Evolutionary conservation across 2,329 filamentous ascomycete genomes (phyloP), one percentile per base, ranked within the genome.

Genomic region (Annulohypoxylon truncatum): DNA sequence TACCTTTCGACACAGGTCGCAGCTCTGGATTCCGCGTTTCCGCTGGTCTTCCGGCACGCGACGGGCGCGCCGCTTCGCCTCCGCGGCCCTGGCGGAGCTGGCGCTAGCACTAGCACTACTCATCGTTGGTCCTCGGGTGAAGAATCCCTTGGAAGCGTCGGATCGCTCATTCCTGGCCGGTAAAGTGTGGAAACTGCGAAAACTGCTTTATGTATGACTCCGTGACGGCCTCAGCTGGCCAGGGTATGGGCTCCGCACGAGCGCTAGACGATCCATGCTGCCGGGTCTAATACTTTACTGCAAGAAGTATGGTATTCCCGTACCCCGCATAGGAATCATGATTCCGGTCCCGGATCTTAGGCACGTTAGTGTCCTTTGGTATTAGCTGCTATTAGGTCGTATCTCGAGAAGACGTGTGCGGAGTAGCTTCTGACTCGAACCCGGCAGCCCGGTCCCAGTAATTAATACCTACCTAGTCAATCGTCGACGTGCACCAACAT

Each of bases 1-100:
- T 68, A 75, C 77, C 73, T 77, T 78, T 29, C 75, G 71, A 67
- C 77, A 80, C 13, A 77, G 73, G 62, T 79, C 78, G 58, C 79
- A 79, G 57, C 77, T 79, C 53, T 78, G 77, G 3, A 74, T 73
- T 31, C 75, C 76, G 26, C 78, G 71, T 59, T 80, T 79, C 46
- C 77, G 73, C 33, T 75, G 73, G 54, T 78, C 73, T 44, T 78
- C 75, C 9, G 78, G 78, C 26, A 79, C 77, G 18, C 77, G 76
- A 24, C 78, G 69, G 50, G 72, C 64, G 35, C 75, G 73, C 55
- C 75, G 71, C 51, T 75, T 77, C 48, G 74, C 71, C 26, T 71
- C 69, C 2, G 70, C 63, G 20, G 51, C 44, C 12, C 50, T 56
- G 15, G 42, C 44, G 2, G 33, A 48, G n/a, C 24, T 40, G 46